Evolutionary conservation across 2,329 filamentous ascomycete genomes (phyloP).

Genomic region (Pseudogymnoascus sp.): DNA sequence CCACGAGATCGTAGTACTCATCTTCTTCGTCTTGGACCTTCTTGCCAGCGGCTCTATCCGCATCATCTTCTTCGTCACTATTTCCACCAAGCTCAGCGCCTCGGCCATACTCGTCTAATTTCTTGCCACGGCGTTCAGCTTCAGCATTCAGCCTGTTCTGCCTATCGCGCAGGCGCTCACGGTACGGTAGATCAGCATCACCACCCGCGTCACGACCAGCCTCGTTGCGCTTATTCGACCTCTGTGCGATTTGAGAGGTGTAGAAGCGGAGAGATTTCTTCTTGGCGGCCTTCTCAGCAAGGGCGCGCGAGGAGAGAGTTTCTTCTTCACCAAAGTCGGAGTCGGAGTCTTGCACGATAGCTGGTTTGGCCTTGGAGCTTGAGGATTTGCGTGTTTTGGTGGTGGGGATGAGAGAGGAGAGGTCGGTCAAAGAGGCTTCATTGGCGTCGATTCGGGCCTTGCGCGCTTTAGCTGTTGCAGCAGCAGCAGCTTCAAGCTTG

Average conservation of each 20-base stretch:
- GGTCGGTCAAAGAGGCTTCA: constrained; percentile 37
- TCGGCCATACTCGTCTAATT: constrained; percentile 53
- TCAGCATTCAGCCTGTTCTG: constrained; percentile 82
- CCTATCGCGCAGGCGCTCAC: constrained; percentile 79
- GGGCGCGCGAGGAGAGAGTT: constrained; percentile 65
- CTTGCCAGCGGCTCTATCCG: constrained; percentile 42
- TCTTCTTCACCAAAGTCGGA: constrained; percentile 95
- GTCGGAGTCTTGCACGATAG: constrained; percentile 49
- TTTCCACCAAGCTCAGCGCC: constrained; percentile 63
- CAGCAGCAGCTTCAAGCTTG: constrained; percentile 34
- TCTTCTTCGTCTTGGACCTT: constrained; percentile 46
- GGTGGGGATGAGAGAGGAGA: constrained; percentile 22
- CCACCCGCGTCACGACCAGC: constrained; percentile 69
- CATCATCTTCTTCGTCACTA: constrained; percentile 30
- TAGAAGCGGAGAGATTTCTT: constrained; percentile 96
- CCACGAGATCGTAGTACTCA: constrained; percentile 87
- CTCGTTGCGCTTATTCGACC: constrained; percentile 74
- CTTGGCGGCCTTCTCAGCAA: constrained; percentile 78
- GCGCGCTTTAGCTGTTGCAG: constrained; percentile 29
- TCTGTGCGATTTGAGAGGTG: constrained; percentile 94
- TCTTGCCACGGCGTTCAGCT: constrained; percentile 74
- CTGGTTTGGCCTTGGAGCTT: constrained; percentile 41
- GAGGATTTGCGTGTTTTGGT: constrained; percentile 15
- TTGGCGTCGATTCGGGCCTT: constrained; percentile 30
- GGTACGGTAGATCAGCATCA: constrained; percentile 76